These are phyloP conservation scores for Chiua virens DNA, from an alignment of 768 basidiomycete genomes.

Conservation along the genomic window DNA sequence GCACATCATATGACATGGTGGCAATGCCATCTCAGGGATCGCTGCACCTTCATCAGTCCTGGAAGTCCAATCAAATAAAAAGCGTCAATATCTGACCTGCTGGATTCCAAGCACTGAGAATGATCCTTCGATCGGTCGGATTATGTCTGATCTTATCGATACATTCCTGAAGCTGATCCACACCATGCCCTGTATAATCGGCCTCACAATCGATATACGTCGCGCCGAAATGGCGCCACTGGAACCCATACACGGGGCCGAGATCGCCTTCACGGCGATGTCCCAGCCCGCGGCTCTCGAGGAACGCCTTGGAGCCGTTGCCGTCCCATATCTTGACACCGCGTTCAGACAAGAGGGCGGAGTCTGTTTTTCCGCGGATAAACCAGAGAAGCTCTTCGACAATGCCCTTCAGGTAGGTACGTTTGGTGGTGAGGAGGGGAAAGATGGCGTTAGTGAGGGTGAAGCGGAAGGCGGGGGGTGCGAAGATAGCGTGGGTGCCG, in stretches of 20 bases:
- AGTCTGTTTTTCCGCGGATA: constrained; percentile 80
- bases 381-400: constrained; percentile 97
- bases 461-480: constrained; percentile 88
- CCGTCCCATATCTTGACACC: constrained; percentile 98
- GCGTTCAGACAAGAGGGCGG: constrained; percentile 68
- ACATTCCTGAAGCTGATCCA: constrained; percentile 89
- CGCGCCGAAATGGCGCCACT: constrained; percentile 95
- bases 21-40: constrained; percentile 92
- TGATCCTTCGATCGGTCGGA: constrained; percentile 92
- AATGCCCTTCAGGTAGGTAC: constrained; percentile 89
- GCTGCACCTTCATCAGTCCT: constrained; percentile 46
- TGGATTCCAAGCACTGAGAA: constrained; percentile 97
- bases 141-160: constrained; percentile 90
- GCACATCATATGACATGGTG: constrained; percentile 98
- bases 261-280: constrained; percentile 89
- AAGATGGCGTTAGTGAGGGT: constrained; percentile 72
- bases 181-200: constrained; percentile 80
- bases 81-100: constrained; percentile 57
- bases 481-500: constrained; percentile 89
- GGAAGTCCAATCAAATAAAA: not conserved
- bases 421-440: constrained; percentile 93
- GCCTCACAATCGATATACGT: constrained; percentile 71
- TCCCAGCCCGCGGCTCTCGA: constrained; percentile 80
- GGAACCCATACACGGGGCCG: constrained; percentile 96
- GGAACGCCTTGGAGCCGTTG: constrained; percentile 85